Evolutionary conservation across 768 basidiomycete species (phyloP).

Genomic region (Boletus vermiculosoides): DNA sequence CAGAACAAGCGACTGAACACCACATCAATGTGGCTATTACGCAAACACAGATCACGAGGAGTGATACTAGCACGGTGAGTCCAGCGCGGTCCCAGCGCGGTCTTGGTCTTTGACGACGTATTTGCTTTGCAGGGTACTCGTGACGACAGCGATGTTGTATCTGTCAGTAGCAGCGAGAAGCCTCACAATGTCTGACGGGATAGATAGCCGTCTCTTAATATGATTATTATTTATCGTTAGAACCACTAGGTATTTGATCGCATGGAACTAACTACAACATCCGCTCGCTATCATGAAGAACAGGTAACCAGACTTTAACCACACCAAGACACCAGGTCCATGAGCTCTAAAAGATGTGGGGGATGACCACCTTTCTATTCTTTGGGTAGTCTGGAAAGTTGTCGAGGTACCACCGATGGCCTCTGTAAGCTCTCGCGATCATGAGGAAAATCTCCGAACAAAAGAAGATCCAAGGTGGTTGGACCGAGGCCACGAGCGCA

Average conservation of each 20-base stretch:
- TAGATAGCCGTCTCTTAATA: no score
- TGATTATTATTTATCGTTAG: neutral
- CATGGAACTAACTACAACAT: neutral
- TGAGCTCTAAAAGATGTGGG: constrained; percentile 56
- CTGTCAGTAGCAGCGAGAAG: neutral
- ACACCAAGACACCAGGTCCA: neutral
- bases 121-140: neutral
- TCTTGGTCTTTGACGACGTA: neutral
- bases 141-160: neutral
- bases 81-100: no score
- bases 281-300: neutral
- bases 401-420: constrained; percentile 81
- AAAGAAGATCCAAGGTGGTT: constrained; percentile 82
- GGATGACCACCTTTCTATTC: constrained; percentile 76
- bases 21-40: neutral
- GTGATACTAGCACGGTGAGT: neutral
- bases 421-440: constrained; percentile 77
- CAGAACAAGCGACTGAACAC: neutral
- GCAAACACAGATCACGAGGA: no score
- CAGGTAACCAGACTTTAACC: no score
- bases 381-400: constrained; percentile 82
- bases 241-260: neutral
- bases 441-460: constrained; percentile 70
- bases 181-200: neutral
- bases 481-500: constrained; percentile 42